phyloP scores from a whole-genome alignment of 2,329 filamentous ascomycete species.

The Paramyrothecium roridum region DNA sequence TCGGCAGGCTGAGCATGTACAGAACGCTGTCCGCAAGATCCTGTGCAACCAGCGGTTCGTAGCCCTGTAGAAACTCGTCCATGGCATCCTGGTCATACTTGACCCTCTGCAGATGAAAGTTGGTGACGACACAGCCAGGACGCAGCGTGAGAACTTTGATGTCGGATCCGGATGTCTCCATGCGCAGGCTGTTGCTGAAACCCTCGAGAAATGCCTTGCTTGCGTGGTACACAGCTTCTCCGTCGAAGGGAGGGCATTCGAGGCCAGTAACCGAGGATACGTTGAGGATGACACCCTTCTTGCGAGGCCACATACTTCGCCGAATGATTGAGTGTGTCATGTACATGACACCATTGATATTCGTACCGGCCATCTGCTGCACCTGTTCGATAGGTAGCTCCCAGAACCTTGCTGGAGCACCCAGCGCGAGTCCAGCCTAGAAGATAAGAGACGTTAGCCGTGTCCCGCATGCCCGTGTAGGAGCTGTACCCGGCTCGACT shows the following conservation, averaged over 20 bases:
- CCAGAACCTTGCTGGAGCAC: no score
- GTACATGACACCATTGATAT: constrained; percentile 29
- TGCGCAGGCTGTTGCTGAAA: constrained; percentile 4
- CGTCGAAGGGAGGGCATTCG: no score
- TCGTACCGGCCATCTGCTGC: constrained; percentile 6
- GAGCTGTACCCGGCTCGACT: background rate
- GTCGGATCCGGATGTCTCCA: constrained; percentile 4
- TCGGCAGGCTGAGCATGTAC: constrained; percentile 9
- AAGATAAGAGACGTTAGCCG: no score
- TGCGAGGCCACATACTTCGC: constrained; percentile 5
- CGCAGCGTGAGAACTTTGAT: constrained; percentile 8
- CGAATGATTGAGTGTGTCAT: constrained; percentile 28
- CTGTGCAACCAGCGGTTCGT: constrained; percentile 5
- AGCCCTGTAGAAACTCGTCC: constrained; percentile 8
- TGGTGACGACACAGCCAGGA: constrained; percentile 7
- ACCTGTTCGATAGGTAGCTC: constrained; percentile 3
- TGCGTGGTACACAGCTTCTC: background rate
- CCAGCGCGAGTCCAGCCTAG: no score
- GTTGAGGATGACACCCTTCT: constrained; percentile 8
- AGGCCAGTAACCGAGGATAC: constrained; percentile 1
- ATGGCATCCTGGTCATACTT: constrained; percentile 5
- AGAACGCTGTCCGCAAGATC: constrained; percentile 7
- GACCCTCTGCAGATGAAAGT: constrained; percentile 11
- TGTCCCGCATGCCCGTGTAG: no score
- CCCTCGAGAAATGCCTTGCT: constrained; percentile 7